Evolutionary conservation across 2,329 filamentous ascomycete species (phyloP), one percentile per base, ranked within the genome.

Genomic region (Aspergillus viridinutans): DNA sequence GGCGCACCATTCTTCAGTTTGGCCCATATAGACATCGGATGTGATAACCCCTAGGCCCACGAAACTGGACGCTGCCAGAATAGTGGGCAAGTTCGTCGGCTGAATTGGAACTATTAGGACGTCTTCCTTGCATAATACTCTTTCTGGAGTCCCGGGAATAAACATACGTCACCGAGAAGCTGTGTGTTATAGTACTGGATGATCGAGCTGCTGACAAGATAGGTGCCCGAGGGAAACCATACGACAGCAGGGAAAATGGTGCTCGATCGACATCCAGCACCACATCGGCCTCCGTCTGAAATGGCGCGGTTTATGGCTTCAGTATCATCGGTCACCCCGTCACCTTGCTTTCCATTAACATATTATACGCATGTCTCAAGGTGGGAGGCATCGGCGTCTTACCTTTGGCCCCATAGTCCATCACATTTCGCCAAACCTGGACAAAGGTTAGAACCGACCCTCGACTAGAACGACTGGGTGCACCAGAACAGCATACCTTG

Each of bases 181-280:
- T 86, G 81, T 4, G 85, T 88, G 58, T 83, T 82, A 70, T 87
- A 88, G 63, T 84, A 86, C 64, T 85, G 78, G 54, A 85, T 79
- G 58, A 88, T 83, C 1, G 82, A 76, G 0, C 74, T 72, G 47
- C 78, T 84, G 56, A 86, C 77, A 1, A 83, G 53, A 60, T 89
- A 89, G 0, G 79, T 85, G 49, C 84, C 84, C 14, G 78, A 75
- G 3, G 80, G 82, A 62, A 84, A 83, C 66, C 83, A 85, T 17
- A 85, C 78, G 21, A 83, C 69, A 3, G 81, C 81, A 2, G 83
- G 82, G 1, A 78, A 57, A 20, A 26, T 80, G 0, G 83, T 83
- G 4, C 26, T 32, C 0, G 42, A 49, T 12, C 20, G 7, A 77
- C 72, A n/a, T 71, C 70, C 35, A 67, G 55, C 61, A 74, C 74